Base-by-base conservation (phyloP, 768 basidiomycete genomes). In the Suillus alpinus region DNA sequence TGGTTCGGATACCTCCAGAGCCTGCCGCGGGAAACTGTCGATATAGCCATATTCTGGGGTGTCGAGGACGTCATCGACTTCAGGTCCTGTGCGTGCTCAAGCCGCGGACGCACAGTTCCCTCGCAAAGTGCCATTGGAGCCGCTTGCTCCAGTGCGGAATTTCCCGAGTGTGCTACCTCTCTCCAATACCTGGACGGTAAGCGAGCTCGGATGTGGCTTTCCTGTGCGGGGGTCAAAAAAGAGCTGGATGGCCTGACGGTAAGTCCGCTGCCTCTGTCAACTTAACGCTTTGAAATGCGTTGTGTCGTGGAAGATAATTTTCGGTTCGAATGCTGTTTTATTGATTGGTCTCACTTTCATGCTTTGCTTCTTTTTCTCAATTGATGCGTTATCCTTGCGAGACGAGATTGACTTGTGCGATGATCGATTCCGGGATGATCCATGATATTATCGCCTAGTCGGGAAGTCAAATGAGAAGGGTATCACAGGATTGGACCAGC, bases 1-100 rank as follows among this genome's bases (percentile, higher is more conserved):
- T 92, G 88, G 87, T 78, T 72, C 64, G 83, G 81, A 49, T 92
- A 91, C 72, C 68, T 92, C 6, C 82, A 87, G 64, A 85, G 85
- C 12, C 76, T 92, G 6, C 86, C 88, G n/a, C 61, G 67, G 46
- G 69, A 71, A 44, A 67, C 69, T 6, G 81, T 87, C 23, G 83
- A 85, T 59, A 77, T 89, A 36, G 86, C 87, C 37, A 62, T 86
- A 20, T 83, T 90, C 64, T 91, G 89, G 90, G 75, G 69, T 59
- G 61, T 63, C 58, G 62, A 67, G 44, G 66, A 71, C 58, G 69
- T 65, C 60, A 56, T 67, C 29, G 55, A 63, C 23, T 47, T 62
- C 26, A 62, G 12, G 40, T 18, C 58, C 20, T 73, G 68, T 60
- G 62, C 60, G 23, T 68, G 65, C 34, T 40, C 65, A 26, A 16